phyloP scores from a whole-genome alignment of 164 flowering plant genomes.

The Stephania cephalantha region DNA sequence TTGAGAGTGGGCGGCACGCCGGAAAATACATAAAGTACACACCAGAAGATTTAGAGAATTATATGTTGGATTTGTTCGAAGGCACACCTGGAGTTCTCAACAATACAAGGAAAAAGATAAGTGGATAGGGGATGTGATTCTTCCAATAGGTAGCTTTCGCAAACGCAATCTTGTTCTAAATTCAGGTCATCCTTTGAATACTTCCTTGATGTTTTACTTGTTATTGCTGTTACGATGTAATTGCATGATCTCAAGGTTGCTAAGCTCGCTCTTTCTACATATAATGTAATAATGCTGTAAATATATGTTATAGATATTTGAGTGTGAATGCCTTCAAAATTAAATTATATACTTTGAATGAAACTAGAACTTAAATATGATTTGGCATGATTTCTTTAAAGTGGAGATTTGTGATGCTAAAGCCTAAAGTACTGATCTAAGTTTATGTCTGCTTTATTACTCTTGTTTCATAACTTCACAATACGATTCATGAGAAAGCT shows the following conservation, averaged over 20 bases:
- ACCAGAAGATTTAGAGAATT: slow-evolving; percentile 69
- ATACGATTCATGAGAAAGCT: neutral
- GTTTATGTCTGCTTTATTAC: neutral
- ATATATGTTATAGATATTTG: slow-evolving; percentile 16
- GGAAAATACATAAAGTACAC: slow-evolving; percentile 77
- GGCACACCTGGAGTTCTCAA: slow-evolving; percentile 53
- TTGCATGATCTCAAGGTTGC: slow-evolving; percentile 23
- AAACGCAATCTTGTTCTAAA: slow-evolving; percentile 19
- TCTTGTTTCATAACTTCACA: neutral
- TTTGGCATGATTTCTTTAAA: neutral
- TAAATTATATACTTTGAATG: neutral
- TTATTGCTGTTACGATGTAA: slow-evolving; percentile 18
- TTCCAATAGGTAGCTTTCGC: slow-evolving; percentile 26
- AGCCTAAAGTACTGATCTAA: neutral
- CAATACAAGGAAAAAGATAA: slow-evolving; percentile 40
- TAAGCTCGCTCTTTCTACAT: slow-evolving; percentile 9
- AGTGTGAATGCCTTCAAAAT: slow-evolving; percentile 11
- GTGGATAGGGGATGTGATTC: slow-evolving; percentile 25
- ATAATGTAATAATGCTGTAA: slow-evolving; percentile 32
- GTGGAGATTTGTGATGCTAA: neutral
- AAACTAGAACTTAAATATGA: neutral
- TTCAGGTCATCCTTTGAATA: slow-evolving; percentile 13
- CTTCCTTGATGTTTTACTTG: slow-evolving; percentile 23
- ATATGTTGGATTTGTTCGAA: slow-evolving; percentile 70
- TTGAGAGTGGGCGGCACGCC: slow-evolving; percentile 69